Percentiles rank a stretch among this genome's conserved stretches.
phyloP scores from a whole-genome alignment of 768 basidiomycete species.

The Amanita muscaria region DNA sequence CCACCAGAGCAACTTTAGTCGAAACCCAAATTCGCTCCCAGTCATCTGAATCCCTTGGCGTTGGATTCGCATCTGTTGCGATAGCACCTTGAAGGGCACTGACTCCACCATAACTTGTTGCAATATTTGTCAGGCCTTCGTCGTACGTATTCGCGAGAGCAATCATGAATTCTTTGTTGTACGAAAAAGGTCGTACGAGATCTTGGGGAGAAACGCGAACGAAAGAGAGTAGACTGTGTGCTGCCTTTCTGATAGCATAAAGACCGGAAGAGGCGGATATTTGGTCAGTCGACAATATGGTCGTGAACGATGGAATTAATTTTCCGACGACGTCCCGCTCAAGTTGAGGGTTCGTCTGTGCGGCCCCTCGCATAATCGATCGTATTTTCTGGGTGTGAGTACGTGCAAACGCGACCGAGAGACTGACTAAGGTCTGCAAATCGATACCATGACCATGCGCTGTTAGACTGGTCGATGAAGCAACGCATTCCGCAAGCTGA shows the following conservation, averaged over 20 bases:
- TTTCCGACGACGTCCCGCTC: slow-evolving; percentile 29
- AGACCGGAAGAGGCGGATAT: slow-evolving; percentile 37
- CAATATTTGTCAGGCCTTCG: slow-evolving; percentile 42
- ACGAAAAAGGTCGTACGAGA: slow-evolving; percentile 43
- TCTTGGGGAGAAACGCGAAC: slow-evolving; percentile 41
- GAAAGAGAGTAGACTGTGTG: slow-evolving; percentile 47
- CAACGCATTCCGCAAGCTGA: slow-evolving; percentile 48
- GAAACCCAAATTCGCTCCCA: slow-evolving; percentile 69
- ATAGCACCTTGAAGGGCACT: slow-evolving; percentile 13
- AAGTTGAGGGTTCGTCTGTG: slow-evolving; percentile 24
- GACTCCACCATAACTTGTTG: slow-evolving; percentile 54
- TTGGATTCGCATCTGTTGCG: slow-evolving; percentile 3
- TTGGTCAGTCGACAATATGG: slow-evolving; percentile 34
- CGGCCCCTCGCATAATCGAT: slow-evolving; percentile 33
- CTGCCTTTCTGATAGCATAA: slow-evolving; percentile 56
- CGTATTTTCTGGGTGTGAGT: slow-evolving; percentile 36
- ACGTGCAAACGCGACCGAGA: slow-evolving; percentile 47
- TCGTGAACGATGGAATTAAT: slow-evolving; percentile 49
- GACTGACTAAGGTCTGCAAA: slow-evolving; percentile 49
- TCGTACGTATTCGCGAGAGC: slow-evolving; percentile 56
- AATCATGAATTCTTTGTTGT: slow-evolving; percentile 41
- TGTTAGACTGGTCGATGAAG: slow-evolving; percentile 14
- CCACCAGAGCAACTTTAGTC: slow-evolving; percentile 65
- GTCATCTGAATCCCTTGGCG: slow-evolving; percentile 36
- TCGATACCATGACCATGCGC: slow-evolving; percentile 32